Evolutionary conservation across 2,329 filamentous ascomycete species (phyloP).

Genomic region (Fusarium pseudocircinatum): DNA sequence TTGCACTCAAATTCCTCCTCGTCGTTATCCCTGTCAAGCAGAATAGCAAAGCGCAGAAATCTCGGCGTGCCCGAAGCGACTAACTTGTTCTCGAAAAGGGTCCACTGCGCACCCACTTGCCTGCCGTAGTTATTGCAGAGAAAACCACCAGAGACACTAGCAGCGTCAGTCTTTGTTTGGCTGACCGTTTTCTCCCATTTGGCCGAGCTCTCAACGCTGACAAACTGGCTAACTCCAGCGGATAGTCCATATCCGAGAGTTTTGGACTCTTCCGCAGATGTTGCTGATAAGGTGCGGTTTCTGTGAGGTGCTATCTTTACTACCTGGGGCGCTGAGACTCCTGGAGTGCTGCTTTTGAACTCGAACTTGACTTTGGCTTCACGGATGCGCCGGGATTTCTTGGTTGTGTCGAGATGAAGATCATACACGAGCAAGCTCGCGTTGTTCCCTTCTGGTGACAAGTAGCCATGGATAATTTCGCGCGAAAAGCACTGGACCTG

Average conservation of each 20-base stretch:
- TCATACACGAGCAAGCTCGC: slow-evolving; percentile 7
- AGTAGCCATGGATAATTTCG: slow-evolving; percentile 9
- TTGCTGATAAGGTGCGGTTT: not conserved
- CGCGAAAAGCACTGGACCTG: not conserved
- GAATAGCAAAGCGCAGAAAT: not conserved
- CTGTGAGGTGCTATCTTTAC: not conserved
- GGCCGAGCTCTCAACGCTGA: not conserved
- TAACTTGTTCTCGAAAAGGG: slow-evolving; percentile 20
- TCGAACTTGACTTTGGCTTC: slow-evolving; percentile 3
- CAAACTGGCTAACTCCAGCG: not conserved
- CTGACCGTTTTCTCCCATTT: slow-evolving; percentile 1
- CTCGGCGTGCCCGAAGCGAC: not conserved
- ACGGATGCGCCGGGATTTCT: not conserved
- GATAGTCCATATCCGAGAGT: not conserved
- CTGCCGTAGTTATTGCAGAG: slow-evolving; percentile 34
- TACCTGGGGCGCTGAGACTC: not conserved
- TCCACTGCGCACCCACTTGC: slow-evolving; percentile 29
- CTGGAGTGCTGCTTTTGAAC: not conserved
- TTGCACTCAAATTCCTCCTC: slow-evolving; percentile 42
- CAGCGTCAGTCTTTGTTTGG: not conserved
- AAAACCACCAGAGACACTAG: slow-evolving; percentile 8
- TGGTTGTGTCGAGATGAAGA: not conserved
- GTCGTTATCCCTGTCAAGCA: slow-evolving; percentile 20
- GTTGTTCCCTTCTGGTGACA: not conserved
- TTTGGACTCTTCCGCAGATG: not conserved